These are phyloP conservation scores for Penicillium sp. DNA, from an alignment of 2,329 filamentous ascomycete genomes.

Conservation along the genomic window DNA sequence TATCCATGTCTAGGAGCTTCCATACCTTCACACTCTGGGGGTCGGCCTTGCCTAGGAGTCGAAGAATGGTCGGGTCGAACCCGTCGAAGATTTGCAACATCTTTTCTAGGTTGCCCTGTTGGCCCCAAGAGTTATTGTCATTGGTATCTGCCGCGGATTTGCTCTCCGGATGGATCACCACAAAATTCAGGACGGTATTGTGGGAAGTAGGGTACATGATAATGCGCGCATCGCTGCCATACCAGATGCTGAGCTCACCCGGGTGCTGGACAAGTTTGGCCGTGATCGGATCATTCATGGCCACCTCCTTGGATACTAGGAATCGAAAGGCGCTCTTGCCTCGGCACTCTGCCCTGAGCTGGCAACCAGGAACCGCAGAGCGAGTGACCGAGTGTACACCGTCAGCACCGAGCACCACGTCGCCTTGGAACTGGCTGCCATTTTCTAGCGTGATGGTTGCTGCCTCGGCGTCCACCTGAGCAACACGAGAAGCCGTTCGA, in stretches of 20 bases:
- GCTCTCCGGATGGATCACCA: conserved; percentile 51
- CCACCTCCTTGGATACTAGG: conserved; percentile 50
- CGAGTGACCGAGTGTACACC: conserved; percentile 47
- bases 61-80: conserved; percentile 46
- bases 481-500: conserved; percentile 46
- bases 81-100: conserved; percentile 33
- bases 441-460: conserved; percentile 49
- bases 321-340: conserved; percentile 62
- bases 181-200: conserved; percentile 53
- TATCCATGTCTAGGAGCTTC: conserved; percentile 63
- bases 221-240: conserved; percentile 45
- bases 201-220: conserved; percentile 51
- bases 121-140: conserved; percentile 39
- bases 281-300: conserved; percentile 42
- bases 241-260: conserved; percentile 48
- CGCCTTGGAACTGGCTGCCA: conserved; percentile 47
- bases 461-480: conserved; percentile 44
- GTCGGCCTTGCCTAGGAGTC: conserved; percentile 44
- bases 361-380: conserved; percentile 26
- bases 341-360: conserved; percentile 45
- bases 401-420: conserved; percentile 57
- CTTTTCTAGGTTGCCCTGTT: conserved; percentile 26
- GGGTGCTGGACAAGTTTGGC: conserved; percentile 39
- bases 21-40: conserved; percentile 54
- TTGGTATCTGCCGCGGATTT: conserved; percentile 16